Conservation (phyloP, 495 filamentous ascomycete genomes). For the Neurospora pannonica region DNA sequence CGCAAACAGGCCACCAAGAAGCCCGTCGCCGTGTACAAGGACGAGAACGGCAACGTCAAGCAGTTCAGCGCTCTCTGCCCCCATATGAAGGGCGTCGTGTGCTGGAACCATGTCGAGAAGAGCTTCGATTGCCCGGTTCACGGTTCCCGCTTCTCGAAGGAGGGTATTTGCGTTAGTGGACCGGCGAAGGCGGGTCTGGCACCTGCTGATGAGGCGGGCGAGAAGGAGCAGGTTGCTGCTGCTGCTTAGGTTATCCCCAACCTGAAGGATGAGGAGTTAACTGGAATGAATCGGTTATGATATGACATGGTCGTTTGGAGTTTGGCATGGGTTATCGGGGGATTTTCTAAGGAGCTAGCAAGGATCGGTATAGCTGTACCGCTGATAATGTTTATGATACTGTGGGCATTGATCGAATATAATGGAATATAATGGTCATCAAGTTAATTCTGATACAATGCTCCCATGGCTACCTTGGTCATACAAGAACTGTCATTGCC, state of each 20-base stretch:
- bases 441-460: too few relatives aligned
- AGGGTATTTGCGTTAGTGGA: slow-evolving; percentile 42
- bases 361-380: too few relatives aligned
- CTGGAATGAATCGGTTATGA: not conserved
- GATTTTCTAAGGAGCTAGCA: too few relatives aligned
- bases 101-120: slow-evolving; percentile 47
- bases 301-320: not conserved
- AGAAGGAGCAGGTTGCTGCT: slow-evolving; percentile 9
- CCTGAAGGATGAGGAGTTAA: not conserved
- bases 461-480: too few relatives aligned
- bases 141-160: slow-evolving; percentile 44
- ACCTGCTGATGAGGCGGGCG: slow-evolving; percentile 13
- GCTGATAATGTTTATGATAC: too few relatives aligned
- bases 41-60: slow-evolving; percentile 40
- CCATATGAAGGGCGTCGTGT: slow-evolving; percentile 45
- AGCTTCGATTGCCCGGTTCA: slow-evolving; percentile 48
- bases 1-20: slow-evolving; percentile 11
- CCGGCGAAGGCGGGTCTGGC: slow-evolving; percentile 34
- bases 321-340: not conserved
- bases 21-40: slow-evolving; percentile 48
- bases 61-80: slow-evolving; percentile 47
- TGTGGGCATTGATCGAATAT: too few relatives aligned
- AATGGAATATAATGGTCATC: too few relatives aligned
- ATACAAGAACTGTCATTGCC: too few relatives aligned
- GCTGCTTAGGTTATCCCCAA: not conserved